Evolutionary conservation across 768 basidiomycete species (phyloP), one percentile per base, ranked within the genome.

Genomic region (Lactarius sp.): DNA sequence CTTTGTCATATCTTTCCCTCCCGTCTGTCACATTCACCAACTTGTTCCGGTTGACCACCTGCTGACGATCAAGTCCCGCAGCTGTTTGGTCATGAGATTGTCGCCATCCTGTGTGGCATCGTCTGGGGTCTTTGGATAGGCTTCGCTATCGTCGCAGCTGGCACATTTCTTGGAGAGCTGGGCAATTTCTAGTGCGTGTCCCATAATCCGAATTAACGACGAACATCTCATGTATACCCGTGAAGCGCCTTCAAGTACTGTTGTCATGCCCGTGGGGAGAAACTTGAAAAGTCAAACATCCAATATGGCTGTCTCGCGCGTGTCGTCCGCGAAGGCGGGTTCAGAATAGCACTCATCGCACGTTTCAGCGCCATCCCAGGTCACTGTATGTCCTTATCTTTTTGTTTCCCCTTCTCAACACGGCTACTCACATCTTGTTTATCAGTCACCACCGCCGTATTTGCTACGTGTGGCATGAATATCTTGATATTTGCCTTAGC

Each of bases 71-170:
- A 51, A 60, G 4, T 66, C 3, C 69, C n/a, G 20, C 53, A 90
- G 82, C 82, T 96, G 18, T 94, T 94, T 70, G 94, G 94, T 6
- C 94, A 96, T 66, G 94, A 96, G 79, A 90, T 96, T 60, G 79
- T 96, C 46, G 90, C 91, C 27, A 82, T 95, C 41, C 78, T 96
- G 7, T 93, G 92, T 69, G 94, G 94, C 18, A 73, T 96, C 39
- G 90, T 96, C 2, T 97, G 92, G 92, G 93, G 92, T 2, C 77
- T 94, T 2, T 87, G 94, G 81, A 70, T 81, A 27, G 94, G 94
- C 3, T 96, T 96, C 69, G 94, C 75, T 0, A 95, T 97, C 70
- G 90, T 92, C 18, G 83, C 83, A 3, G 89, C 85, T 7, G 90
- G 92, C 0, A 94, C 92, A 0, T 85, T 93, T 68, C 51, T 94